Evolutionary conservation across 1,284 basidiomycete genomes (phyloP), one percentile per base, ranked within the genome.

Genomic region (Ceraceosorus bombacis): DNA sequence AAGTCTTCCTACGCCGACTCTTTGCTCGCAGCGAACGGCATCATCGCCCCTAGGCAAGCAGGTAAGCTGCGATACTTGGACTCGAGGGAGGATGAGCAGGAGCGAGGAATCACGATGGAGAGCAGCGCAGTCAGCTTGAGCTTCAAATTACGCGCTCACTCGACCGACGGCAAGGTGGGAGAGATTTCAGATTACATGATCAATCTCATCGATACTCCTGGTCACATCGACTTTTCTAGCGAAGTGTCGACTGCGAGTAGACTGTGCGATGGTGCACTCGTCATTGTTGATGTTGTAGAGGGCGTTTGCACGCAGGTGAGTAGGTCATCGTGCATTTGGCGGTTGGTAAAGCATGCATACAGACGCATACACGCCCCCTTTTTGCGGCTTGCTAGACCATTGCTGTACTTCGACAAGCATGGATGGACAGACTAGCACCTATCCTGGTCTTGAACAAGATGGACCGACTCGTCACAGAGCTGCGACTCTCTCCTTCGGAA

Each of bases 91-190:
- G 95, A 98, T 73, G 95, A 99, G 78, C 94, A 98, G 77, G 87
- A 97, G 79, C 82, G 95, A 54, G 95, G 95, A 1, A 98, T 99
- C 67, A 98, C 95, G 0, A 98, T 99, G 94, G 93, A 99, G 79
- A 90, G 88, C 66, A 93, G 90, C 76, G 92, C 95, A 0, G 89
- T 84, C 46, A 72, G 71, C 10, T 66, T 77, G 15, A 68, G 62
- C 15, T 75, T 76, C 59, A 77, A 75, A 61, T 63, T 76, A 59
- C 70, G 74, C 9, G 52, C 46, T 13, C 62, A 69, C 6, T 62
- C 64, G 43, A 60, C 63, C 40, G 70, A 72, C 46, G 70, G 70
- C 37, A 13, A 49, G 38, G 62, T 67, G 6, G 69, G 64, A 6
- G 65, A 62, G 4, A 64, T 70, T 36, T 60, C 84, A 65, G 82